phyloP scores from a whole-genome alignment of 495 filamentous ascomycete species.

The Cercophora newfieldiana region DNA sequence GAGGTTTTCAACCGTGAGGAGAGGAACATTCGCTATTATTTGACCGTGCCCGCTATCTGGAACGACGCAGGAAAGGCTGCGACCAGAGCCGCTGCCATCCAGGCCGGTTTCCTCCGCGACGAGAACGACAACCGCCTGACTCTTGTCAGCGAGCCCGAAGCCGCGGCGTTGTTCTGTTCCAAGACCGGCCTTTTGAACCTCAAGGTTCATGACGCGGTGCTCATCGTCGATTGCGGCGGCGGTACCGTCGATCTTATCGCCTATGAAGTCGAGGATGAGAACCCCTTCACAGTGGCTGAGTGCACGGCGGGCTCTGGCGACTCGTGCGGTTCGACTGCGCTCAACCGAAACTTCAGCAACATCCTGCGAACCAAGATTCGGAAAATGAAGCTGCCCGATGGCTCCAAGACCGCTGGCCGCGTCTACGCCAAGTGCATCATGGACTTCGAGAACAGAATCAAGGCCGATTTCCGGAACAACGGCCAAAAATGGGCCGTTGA shows the following conservation, averaged over 20 bases:
- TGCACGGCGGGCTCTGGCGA: slow-evolving; percentile 75
- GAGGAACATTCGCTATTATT: slow-evolving; percentile 71
- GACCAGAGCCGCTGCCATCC: slow-evolving; percentile 69
- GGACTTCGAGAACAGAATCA: slow-evolving; percentile 79
- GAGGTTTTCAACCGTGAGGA: slow-evolving; percentile 77
- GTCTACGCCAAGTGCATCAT: slow-evolving; percentile 80
- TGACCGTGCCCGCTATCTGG: slow-evolving; percentile 75
- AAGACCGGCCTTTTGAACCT: slow-evolving; percentile 73
- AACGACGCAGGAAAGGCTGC: slow-evolving; percentile 76
- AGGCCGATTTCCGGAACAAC: slow-evolving; percentile 79
- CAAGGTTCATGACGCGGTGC: slow-evolving; percentile 70
- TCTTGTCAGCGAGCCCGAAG: slow-evolving; percentile 71
- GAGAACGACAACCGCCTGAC: slow-evolving; percentile 75
- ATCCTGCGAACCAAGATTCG: slow-evolving; percentile 73
- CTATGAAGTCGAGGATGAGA: slow-evolving; percentile 75
- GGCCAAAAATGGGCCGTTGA: slow-evolving; percentile 77
- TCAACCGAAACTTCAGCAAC: slow-evolving; percentile 75
- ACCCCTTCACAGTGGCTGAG: slow-evolving; percentile 71
- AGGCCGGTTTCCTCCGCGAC: slow-evolving; percentile 71
- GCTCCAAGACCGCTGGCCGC: slow-evolving; percentile 70
- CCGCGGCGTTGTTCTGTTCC: slow-evolving; percentile 71
- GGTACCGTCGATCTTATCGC: slow-evolving; percentile 76
- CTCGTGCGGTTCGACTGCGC: slow-evolving; percentile 71
- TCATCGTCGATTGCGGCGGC: slow-evolving; percentile 76
- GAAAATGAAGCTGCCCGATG: slow-evolving; percentile 76